Evolutionary conservation across 1,284 basidiomycete species (phyloP), one percentile per base, ranked within the genome.

Genomic region (Erythrobasidium hasegawianum): DNA sequence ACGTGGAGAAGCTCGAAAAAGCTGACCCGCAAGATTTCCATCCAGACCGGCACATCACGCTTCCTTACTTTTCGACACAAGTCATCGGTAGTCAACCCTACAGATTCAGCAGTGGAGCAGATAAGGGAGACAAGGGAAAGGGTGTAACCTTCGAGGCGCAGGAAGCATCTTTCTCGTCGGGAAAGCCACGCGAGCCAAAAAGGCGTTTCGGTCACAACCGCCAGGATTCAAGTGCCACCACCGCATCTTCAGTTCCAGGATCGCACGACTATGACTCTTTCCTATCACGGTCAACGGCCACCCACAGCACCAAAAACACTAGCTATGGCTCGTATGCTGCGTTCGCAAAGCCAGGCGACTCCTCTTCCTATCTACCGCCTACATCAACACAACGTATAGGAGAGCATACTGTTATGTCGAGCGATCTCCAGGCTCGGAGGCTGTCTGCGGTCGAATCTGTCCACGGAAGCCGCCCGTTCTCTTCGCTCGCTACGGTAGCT

Each of bases 271-370:
- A n/a, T n/a, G 43, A n/a, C 14, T 47, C 43, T 14, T 47, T 47
- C 43, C 43, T 47, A 18, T 47, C 43, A 5, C 16, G 43, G 43
- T 33, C 33, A 33, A 47, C n/a, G n/a, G 43, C n/a, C 4, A 47
- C 43, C n/a, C 43, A 47, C 43, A 18, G n/a, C n/a, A 47, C 43
- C n/a, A 47, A 24, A 24, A 47, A 47, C 22, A 47, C 43, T 5
- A 18, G n/a, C 43, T 47, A 47, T 47, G 43, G 43, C 43, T 47
- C 43, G 43, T 14, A 47, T 5, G 5, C 43, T 14, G 43, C 43
- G n/a, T 47, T 47, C 22, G 43, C 43, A n/a, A 47, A 47, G 43
- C 43, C 43, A 24, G 43, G 43, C 43, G 43, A n/a, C n/a, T 47
- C 43, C n/a, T 7, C 22, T 24, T 47, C 22, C 7, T 24, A n/a